These are phyloP conservation scores for Mytilinidion resinicola DNA, from an alignment of 495 filamentous ascomycete species.

Conservation along the genomic window DNA sequence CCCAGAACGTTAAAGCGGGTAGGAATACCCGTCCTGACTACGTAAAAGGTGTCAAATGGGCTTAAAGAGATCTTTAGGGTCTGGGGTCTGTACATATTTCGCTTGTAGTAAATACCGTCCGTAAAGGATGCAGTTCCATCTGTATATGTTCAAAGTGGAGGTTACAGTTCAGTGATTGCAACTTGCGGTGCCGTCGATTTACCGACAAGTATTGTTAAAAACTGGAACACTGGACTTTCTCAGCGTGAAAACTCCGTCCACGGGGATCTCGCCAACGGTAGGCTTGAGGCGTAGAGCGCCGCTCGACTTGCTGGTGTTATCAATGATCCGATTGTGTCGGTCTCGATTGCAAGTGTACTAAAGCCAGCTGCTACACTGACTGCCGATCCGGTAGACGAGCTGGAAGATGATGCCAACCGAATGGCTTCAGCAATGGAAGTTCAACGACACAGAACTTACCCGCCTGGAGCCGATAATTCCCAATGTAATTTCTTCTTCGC, in stretches of 20 bases:
- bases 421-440: constrained; percentile 9
- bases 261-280: constrained; percentile 27
- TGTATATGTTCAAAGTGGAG: too few species aligned
- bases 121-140: too few species aligned
- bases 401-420: background rate
- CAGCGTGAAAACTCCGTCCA: constrained; percentile 27
- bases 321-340: constrained; percentile 31
- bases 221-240: constrained; percentile 7
- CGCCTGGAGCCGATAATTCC: constrained; percentile 24
- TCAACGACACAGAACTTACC: background rate
- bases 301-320: constrained; percentile 33
- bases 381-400: constrained; percentile 32
- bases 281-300: constrained; percentile 32
- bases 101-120: background rate
- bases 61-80: too few species aligned
- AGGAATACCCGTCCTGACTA: too few species aligned
- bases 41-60: too few species aligned
- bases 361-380: constrained; percentile 32
- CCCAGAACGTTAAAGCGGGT: too few species aligned
- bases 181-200: too few species aligned
- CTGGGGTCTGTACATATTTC: constrained; percentile 6
- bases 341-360: constrained; percentile 30
- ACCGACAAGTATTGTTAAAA: too few species aligned
- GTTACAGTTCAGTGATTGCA: too few species aligned
- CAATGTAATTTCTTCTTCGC: constrained; percentile 25